A percentile compares a stretch with the other conserved stretches of the same genome.
Conservation (phyloP, 1,284 basidiomycete species). For the Leucoagaricus sp. region DNA sequence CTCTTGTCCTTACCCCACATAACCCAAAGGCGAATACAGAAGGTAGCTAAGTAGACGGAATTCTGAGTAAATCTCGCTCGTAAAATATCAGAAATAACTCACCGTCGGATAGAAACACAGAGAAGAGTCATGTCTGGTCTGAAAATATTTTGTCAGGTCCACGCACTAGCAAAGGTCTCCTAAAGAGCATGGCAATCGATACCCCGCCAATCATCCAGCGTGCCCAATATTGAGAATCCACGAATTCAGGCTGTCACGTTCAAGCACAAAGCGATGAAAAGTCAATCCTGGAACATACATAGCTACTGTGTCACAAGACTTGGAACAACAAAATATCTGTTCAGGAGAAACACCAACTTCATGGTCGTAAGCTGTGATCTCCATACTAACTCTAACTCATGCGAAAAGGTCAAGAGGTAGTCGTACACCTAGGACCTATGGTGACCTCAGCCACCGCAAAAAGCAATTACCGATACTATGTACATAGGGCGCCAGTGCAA, state of each 20-base stretch:
- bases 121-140: background rate
- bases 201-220: background rate
- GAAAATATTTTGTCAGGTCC: background rate
- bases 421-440: constrained; percentile 1
- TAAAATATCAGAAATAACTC: too few relatives aligned
- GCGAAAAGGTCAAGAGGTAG: background rate
- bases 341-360: background rate
- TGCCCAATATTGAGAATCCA: background rate
- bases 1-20: too few relatives aligned
- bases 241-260: too few relatives aligned
- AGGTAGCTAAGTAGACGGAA: too few relatives aligned
- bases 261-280: too few relatives aligned
- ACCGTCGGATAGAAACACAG: background rate
- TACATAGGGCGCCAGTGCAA: background rate
- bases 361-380: background rate
- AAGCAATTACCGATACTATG: too few relatives aligned
- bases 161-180: too few relatives aligned
- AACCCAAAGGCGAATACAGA: too few relatives aligned
- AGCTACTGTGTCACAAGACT: background rate
- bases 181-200: too few relatives aligned
- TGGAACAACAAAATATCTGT: background rate
- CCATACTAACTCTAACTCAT: background rate
- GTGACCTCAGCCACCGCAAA: too few relatives aligned
- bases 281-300: background rate
- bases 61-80: too few relatives aligned